Conservation (phyloP, 768 basidiomycete species). For the Pleurotus cornucopiae region DNA sequence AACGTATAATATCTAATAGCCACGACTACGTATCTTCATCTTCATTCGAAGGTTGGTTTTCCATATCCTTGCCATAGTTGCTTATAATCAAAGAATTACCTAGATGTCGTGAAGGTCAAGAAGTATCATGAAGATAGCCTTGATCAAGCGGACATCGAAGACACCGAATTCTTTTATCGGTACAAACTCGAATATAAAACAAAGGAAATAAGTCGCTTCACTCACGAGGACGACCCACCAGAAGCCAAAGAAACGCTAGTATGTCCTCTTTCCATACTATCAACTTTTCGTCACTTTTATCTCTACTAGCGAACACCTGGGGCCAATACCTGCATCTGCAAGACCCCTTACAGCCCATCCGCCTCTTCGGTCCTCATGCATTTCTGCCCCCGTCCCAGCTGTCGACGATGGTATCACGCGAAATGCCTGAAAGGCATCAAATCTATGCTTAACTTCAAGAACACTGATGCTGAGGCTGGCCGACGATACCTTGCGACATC, state of each 20-base stretch:
- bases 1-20: conserved; percentile 46
- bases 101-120: conserved; percentile 31
- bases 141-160: conserved; percentile 34
- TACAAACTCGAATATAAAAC: conserved; percentile 34
- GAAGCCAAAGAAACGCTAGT: background rate
- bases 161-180: conserved; percentile 41
- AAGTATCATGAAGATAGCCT: conserved; percentile 33
- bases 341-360: conserved; percentile 41
- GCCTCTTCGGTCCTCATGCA: conserved; percentile 36
- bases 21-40: conserved; percentile 41
- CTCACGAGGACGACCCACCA: background rate
- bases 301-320: conserved; percentile 37
- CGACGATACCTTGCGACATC: conserved; percentile 32
- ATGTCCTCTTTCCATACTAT: background rate
- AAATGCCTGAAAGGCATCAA: conserved; percentile 36
- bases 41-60: conserved; percentile 40
- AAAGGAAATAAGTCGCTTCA: background rate
- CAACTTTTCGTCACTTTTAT: background rate
- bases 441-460: conserved; percentile 12
- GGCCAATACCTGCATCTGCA: conserved; percentile 39
- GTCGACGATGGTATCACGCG: conserved; percentile 45
- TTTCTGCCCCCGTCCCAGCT: conserved; percentile 51
- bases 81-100: background rate
- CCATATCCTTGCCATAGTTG: background rate
- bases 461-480: conserved; percentile 7